A percentile compares a stretch with the other conserved stretches of the same genome.
Evolutionary conservation across 306 rosid species (phyloP).

Genomic region (Citrullus mucosospermus): DNA sequence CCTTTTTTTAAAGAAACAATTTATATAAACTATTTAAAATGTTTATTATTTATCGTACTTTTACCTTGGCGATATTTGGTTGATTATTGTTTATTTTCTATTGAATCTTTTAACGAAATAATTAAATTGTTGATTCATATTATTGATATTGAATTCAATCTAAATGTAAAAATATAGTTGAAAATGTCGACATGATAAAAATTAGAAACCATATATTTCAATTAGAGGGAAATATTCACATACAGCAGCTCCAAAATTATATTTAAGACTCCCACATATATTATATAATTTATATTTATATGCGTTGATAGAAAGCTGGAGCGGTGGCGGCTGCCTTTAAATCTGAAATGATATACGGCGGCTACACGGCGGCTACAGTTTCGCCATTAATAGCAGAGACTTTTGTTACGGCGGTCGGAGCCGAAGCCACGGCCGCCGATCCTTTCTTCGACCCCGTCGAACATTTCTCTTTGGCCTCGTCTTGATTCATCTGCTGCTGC

Average conservation of each 20-base stretch:
- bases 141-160: too few species aligned
- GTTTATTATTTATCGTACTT: too few species aligned
- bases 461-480: not conserved
- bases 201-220: not conserved
- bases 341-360: not conserved
- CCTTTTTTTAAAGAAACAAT: too few species aligned
- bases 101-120: too few species aligned
- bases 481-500: constrained; percentile 9
- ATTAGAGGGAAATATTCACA: not conserved
- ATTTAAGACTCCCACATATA: not conserved
- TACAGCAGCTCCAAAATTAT: constrained; percentile 1
- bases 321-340: not conserved
- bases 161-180: too few species aligned
- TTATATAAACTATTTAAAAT: too few species aligned
- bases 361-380: constrained; percentile 5
- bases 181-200: too few species aligned
- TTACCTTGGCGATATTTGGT: too few species aligned
- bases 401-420: not conserved
- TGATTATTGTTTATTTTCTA: too few species aligned
- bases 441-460: not conserved
- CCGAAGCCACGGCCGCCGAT: not conserved
- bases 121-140: too few species aligned
- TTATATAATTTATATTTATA: not conserved
- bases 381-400: not conserved
- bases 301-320: not conserved